Percentiles rank a stretch among this genome's conserved stretches.
These are phyloP conservation scores for Terfezia boudieri DNA, from an alignment of 495 filamentous ascomycete genomes.

Conservation along the genomic window DNA sequence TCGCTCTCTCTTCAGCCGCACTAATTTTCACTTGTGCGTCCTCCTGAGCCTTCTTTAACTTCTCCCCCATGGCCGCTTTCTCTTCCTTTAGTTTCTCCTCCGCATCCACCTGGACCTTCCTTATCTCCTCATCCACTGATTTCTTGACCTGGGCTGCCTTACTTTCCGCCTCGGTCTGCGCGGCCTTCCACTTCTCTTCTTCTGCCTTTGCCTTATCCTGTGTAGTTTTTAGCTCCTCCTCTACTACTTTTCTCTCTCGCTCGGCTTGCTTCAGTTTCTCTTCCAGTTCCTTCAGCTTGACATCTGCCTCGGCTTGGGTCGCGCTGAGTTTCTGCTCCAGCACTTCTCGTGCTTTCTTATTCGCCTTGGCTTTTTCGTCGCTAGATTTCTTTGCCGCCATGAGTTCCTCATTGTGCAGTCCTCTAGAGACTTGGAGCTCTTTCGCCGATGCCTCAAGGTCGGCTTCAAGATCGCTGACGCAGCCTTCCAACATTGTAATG, in stretches of 20 bases:
- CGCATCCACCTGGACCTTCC: neutral
- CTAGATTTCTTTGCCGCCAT: neutral
- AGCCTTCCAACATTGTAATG: neutral
- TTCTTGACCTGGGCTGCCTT: neutral
- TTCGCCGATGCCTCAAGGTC: neutral
- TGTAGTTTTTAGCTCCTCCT: neutral
- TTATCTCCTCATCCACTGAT: neutral
- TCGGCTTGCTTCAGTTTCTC: neutral
- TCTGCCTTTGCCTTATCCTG: neutral
- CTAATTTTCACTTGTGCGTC: slow-evolving; percentile 20
- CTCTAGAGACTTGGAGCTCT: neutral
- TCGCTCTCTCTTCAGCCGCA: slow-evolving; percentile 34
- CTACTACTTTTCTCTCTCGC: neutral
- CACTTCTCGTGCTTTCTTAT: neutral
- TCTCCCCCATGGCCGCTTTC: slow-evolving; percentile 15
- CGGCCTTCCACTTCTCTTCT: neutral
- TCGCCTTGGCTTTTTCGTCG: neutral
- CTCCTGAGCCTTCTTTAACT: slow-evolving; percentile 12
- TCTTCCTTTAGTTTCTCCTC: neutral
- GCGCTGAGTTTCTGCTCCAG: neutral
- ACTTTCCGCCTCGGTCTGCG: neutral
- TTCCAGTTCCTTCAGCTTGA: neutral
- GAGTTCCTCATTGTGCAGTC: neutral
- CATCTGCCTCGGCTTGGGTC: neutral
- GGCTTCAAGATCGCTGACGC: neutral